Evolutionary conservation across 2,329 filamentous ascomycete species (phyloP).

Genomic region (Cercospora berteroae): DNA sequence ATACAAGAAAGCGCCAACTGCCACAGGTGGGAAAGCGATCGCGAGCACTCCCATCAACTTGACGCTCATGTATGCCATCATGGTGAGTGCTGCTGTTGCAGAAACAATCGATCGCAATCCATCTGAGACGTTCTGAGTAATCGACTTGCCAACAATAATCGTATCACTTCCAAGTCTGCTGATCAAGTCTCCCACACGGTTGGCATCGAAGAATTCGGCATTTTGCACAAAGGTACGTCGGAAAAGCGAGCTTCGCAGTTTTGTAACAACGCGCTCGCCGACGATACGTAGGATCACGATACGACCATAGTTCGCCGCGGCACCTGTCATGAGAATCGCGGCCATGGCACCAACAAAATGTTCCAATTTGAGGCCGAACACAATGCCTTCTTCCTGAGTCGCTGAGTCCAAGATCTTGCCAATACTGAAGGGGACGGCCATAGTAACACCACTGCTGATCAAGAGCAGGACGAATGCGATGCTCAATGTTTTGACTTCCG

Average conservation of each 20-base stretch:
- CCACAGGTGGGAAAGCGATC: constrained; percentile 86
- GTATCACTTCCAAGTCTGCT: constrained; percentile 94
- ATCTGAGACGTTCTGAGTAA: constrained; percentile 96
- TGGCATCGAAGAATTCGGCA: constrained; percentile 98
- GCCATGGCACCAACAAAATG: constrained; percentile 86
- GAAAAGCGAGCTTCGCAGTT: constrained; percentile 85
- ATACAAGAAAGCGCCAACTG: constrained; percentile 86
- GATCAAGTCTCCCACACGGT: constrained; percentile 92
- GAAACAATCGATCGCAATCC: constrained; percentile 89
- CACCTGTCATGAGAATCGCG: constrained; percentile 73
- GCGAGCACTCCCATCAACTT: constrained; percentile 84
- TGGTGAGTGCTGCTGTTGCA: constrained; percentile 79
- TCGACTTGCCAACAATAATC: constrained; percentile 96
- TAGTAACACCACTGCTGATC: constrained; percentile 86
- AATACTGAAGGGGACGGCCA: constrained; percentile 95
- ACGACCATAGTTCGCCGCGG: constrained; percentile 86
- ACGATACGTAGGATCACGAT: constrained; percentile 92
- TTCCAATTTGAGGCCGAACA: constrained; percentile 80
- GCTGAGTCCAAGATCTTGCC: constrained; percentile 92
- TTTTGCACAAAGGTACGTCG: constrained; percentile 93
- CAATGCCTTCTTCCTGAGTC: constrained; percentile 66
- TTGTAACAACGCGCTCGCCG: constrained; percentile 88
- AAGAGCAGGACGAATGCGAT: constrained; percentile 81
- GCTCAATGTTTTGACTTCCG: constrained; percentile 76
- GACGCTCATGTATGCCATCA: constrained; percentile 95